Evolutionary conservation across 441 rosid species (phyloP), one percentile per base, ranked within the genome.

Genomic region (Gossypium lobatum): DNA sequence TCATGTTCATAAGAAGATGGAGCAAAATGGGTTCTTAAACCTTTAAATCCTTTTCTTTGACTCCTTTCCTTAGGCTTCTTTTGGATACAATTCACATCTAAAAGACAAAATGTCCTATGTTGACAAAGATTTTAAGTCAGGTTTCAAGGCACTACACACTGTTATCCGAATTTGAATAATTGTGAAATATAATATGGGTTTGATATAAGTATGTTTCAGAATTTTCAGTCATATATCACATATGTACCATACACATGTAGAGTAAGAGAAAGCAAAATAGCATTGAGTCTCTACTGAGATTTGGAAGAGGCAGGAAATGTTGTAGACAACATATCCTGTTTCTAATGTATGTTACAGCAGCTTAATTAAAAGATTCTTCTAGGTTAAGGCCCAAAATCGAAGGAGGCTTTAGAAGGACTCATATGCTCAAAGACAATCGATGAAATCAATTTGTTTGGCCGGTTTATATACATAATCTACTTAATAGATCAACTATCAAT

Each of bases 1-100:
- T 64, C 54, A 55, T 39, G 87, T 63, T 76, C 80, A 84, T 79
- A 60, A 82, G 75, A 78, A 61, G 79, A 79, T 80, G 73, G 77
- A 66, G 76, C 87, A 83, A 46, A 21, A 73, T 78, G 83, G 83
- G 86, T 64, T 77, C 73, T 65, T 54, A 73, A 55, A 34, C 39
- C 46, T 72, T 42, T 28, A 68, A 53, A 54, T 66, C 23, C 60
- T 64, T 76, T 76, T 62, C 37, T 76, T 80, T 78, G 79, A 84
- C 80, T 48, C 68, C 71, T 59, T 81, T 52, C 70, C 23, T 9
- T 68, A 20, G 55, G 52, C 42, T 58, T 69, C 67, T 67, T 67
- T 73, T 28, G 63, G 69, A 74, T 72, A 70, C 79, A 72, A 75
- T 74, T 71, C 77, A 73, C 62, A 18, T 28, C 68, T 39, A 46